phyloP scores from a whole-genome alignment of 2,329 filamentous ascomycete genomes.

The Nemania diffusa region DNA sequence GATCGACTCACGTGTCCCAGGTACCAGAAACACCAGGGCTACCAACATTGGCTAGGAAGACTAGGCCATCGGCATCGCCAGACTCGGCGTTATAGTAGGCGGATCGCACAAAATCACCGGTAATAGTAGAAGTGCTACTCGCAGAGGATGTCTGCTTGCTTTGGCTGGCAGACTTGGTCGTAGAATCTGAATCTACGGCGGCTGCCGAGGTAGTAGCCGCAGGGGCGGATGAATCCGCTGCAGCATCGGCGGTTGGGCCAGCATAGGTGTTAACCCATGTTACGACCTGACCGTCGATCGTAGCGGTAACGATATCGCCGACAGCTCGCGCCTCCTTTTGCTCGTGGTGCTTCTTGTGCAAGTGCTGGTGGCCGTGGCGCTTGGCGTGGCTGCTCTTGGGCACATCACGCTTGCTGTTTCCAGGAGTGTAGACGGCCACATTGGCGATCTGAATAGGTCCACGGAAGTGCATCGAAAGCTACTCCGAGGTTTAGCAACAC shows the following conservation, averaged over 20 bases:
- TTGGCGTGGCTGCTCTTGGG: conserved; percentile 46
- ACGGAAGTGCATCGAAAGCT: conserved; percentile 79
- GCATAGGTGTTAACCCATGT: conserved; percentile 69
- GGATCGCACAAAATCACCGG: conserved; percentile 54
- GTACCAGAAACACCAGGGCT: conserved; percentile 54
- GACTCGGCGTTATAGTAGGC: conserved; percentile 58
- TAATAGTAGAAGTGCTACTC: conserved; percentile 29
- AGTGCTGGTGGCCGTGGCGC: conserved; percentile 62
- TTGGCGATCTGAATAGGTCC: conserved; percentile 75
- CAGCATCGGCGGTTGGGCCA: conserved; percentile 49
- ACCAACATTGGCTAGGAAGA: conserved; percentile 62
- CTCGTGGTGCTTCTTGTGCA: conserved; percentile 58
- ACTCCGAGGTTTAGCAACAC: conserved; percentile 28
- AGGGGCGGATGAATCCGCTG: conserved; percentile 34
- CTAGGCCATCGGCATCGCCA: conserved; percentile 55
- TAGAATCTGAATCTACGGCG: conserved; percentile 14
- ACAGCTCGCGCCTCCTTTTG: conserved; percentile 57
- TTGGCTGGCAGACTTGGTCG: conserved; percentile 25
- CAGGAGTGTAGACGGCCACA: conserved; percentile 74
- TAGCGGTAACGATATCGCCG: conserved; percentile 62
- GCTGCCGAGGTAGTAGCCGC: conserved; percentile 31
- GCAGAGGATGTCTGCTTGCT: conserved; percentile 16
- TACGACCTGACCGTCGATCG: conserved; percentile 66
- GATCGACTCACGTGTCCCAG: conserved; percentile 55
- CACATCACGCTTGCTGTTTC: conserved; percentile 53